phyloP scores from a whole-genome alignment of 2,329 filamentous ascomycete genomes.

The Didymella pomorum region DNA sequence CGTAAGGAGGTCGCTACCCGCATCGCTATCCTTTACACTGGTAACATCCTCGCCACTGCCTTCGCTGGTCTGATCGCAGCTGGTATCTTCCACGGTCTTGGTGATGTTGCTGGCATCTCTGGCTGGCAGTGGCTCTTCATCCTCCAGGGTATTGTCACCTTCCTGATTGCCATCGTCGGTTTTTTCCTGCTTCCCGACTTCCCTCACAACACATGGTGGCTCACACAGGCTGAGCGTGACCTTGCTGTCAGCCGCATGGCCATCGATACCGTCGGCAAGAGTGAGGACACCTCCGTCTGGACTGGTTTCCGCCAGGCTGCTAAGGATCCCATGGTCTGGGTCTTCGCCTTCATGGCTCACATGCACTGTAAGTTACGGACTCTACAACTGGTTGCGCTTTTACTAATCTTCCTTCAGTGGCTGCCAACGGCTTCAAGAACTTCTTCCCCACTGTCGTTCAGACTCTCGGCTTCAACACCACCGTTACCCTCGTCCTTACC shows the following conservation, averaged over 20 bases:
- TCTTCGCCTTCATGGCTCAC: conserved; percentile 51
- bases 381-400: too few relatives aligned
- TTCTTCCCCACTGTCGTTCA: conserved; percentile 71
- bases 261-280: conserved; percentile 50
- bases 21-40: conserved; percentile 72
- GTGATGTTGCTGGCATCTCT: conserved; percentile 62
- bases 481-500: conserved; percentile 59
- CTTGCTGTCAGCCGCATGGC: conserved; percentile 49
- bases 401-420: too few relatives aligned
- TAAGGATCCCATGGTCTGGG: conserved; percentile 52
- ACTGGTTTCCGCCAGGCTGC: conserved; percentile 52
- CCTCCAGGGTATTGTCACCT: conserved; percentile 72
- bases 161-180: conserved; percentile 65
- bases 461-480: conserved; percentile 65
- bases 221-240: conserved; percentile 51
- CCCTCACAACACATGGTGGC: conserved; percentile 59
- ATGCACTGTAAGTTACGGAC: conserved; percentile 35
- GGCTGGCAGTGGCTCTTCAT: conserved; percentile 76
- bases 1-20: conserved; percentile 72
- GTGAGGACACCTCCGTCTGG: conserved; percentile 52
- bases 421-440: conserved; percentile 52
- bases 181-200: conserved; percentile 73
- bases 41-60: conserved; percentile 73
- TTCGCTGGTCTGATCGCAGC: conserved; percentile 70
- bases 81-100: conserved; percentile 72